Evolutionary conservation across 805 yeast species (phyloP).

Genomic region (Brettanomyces bruxellensis): DNA sequence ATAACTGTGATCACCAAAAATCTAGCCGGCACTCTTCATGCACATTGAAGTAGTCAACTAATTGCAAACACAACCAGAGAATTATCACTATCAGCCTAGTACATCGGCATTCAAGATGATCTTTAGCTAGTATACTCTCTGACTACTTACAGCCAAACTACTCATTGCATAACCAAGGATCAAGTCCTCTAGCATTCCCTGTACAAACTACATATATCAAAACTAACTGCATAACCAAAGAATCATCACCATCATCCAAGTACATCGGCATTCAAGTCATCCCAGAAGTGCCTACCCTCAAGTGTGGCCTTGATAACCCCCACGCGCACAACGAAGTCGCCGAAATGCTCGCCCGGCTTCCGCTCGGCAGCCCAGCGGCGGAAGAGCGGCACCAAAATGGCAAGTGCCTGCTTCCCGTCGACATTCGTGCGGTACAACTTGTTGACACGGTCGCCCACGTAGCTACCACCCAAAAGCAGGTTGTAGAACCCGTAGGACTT

Average conservation of each 20-base stretch:
- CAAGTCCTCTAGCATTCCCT: too few species aligned
- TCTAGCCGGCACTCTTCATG: too few species aligned
- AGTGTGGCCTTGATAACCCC: constrained; percentile 85
- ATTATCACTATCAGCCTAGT: too few species aligned
- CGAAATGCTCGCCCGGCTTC: constrained; percentile 86
- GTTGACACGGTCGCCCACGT: constrained; percentile 85
- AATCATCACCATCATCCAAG: background rate
- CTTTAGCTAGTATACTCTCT: too few species aligned
- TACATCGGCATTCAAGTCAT: constrained; percentile 56
- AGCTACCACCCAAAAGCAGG: constrained; percentile 93
- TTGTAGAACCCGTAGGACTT: constrained; percentile 92
- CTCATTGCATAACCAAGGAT: too few species aligned
- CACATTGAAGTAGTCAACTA: too few species aligned
- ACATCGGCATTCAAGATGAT: too few species aligned
- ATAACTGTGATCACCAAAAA: too few species aligned
- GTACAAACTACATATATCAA: too few species aligned
- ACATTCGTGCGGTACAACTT: constrained; percentile 82
- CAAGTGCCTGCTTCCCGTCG: constrained; percentile 81
- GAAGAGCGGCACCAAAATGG: constrained; percentile 72
- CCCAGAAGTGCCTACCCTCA: constrained; percentile 93
- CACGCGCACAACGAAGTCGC: constrained; percentile 81
- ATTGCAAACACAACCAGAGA: too few species aligned
- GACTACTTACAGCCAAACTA: too few species aligned
- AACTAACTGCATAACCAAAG: too few species aligned
- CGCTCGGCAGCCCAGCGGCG: constrained; percentile 93